These are phyloP conservation scores for Plasmodiophora brassicae DNA, from an alignment of 208 protist species.

Conservation along the genomic window DNA sequence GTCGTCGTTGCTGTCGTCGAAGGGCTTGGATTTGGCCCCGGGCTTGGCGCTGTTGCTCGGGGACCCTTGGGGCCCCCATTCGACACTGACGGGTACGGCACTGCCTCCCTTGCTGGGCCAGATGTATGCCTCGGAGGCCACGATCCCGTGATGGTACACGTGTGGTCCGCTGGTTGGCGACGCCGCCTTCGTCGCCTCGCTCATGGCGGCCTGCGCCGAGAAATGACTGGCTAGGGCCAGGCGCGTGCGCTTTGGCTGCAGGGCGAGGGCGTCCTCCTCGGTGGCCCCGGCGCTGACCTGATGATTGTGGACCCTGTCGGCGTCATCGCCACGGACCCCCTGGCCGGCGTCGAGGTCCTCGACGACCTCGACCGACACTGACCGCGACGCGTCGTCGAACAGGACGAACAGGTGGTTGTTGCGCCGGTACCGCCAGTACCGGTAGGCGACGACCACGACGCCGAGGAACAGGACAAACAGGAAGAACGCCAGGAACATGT, in stretches of 20 bases:
- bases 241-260: neutral
- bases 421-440: neutral
- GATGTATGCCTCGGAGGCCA: neutral
- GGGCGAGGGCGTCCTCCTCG: neutral
- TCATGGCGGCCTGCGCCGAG: neutral
- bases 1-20: no score
- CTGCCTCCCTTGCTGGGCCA: constrained; percentile 20
- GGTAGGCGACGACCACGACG: neutral
- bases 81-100: neutral
- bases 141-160: neutral
- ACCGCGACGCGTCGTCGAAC: neutral
- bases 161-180: neutral
- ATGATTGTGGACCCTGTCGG: no score
- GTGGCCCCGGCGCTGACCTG: neutral
- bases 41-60: no score
- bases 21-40: no score
- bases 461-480: neutral
- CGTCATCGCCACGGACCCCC: no score
- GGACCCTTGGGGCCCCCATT: neutral
- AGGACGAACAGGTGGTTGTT: neutral
- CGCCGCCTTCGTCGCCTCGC: neutral
- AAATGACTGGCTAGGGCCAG: neutral
- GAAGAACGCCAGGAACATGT: neutral
- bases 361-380: neutral
- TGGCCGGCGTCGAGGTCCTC: no score